Percentiles rank a stretch among this genome's conserved stretches.
Conservation (phyloP, 306 rosid genomes). For the Amphicarpaea edgeworthii region DNA sequence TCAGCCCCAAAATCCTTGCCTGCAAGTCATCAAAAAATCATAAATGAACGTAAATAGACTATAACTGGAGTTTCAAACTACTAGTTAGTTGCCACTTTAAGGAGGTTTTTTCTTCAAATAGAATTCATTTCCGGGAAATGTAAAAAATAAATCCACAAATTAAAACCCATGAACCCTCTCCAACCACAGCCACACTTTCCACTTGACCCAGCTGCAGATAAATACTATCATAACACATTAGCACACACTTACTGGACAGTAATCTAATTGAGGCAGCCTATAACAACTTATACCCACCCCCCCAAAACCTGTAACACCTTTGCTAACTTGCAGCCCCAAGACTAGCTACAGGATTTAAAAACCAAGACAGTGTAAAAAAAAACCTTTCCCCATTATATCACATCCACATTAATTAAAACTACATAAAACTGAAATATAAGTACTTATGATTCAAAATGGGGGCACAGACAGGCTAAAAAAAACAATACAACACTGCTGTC, state of each 20-base stretch:
- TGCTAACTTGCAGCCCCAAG: no score
- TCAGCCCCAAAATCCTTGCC: constrained; percentile 91
- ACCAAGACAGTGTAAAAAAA: no score
- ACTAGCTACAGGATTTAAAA: no score
- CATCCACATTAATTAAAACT: neutral
- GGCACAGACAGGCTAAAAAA: neutral
- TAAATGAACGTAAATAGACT: neutral
- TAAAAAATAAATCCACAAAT: neutral
- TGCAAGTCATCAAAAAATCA: constrained; percentile 42
- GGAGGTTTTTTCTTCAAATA: neutral
- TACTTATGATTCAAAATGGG: neutral
- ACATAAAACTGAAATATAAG: neutral
- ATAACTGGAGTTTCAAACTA: neutral
- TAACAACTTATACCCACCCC: no score
- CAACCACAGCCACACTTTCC: no score
- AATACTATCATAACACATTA: no score
- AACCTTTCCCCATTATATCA: neutral
- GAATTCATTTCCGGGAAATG: neutral
- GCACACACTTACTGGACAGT: no score
- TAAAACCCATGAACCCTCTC: no score
- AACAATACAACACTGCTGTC: neutral
- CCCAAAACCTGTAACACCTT: no score
- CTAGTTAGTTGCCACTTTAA: no score
- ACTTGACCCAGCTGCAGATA: no score
- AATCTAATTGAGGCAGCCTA: no score